Percentiles rank a stretch among this genome's conserved stretches.
These are phyloP conservation scores for Penicillium sp. DNA, from an alignment of 2,329 filamentous ascomycete species.

Conservation along the genomic window DNA sequence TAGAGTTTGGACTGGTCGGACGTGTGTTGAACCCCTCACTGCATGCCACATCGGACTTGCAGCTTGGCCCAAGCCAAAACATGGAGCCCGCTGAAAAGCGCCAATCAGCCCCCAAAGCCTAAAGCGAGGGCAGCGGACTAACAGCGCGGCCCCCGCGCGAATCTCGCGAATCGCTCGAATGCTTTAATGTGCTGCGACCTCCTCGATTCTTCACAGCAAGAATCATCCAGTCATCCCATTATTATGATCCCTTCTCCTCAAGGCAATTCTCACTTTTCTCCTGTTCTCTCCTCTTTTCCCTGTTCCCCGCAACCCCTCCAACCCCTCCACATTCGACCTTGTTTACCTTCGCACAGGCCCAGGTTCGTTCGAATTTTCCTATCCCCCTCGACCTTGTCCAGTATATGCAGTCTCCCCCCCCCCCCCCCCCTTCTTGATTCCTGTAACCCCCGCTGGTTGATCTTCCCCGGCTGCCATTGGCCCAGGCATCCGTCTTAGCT, in stretches of 20 bases:
- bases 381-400: not conserved
- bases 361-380: constrained; percentile 1
- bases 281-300: not conserved
- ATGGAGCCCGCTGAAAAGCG: not conserved
- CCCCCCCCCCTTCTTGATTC: not conserved
- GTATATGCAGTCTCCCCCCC: not conserved
- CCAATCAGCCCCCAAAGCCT: not conserved
- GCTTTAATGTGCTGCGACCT: not conserved
- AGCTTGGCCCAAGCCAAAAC: not conserved
- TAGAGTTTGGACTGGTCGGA: not conserved
- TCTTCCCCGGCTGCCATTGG: constrained; percentile 18
- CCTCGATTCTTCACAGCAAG: not conserved
- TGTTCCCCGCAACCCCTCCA: not conserved
- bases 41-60: constrained; percentile 3
- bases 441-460: constrained; percentile 15
- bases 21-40: not conserved
- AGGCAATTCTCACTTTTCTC: too few species aligned
- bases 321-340: not conserved
- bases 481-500: constrained; percentile 1
- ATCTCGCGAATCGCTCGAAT: constrained; percentile 4
- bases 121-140: not conserved
- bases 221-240: not conserved
- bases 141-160: constrained; percentile 4
- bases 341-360: constrained; percentile 1
- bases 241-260: not conserved